These are phyloP conservation scores for Penicillium sp. DNA, from an alignment of 2,329 filamentous ascomycete genomes.

Conservation along the genomic window DNA sequence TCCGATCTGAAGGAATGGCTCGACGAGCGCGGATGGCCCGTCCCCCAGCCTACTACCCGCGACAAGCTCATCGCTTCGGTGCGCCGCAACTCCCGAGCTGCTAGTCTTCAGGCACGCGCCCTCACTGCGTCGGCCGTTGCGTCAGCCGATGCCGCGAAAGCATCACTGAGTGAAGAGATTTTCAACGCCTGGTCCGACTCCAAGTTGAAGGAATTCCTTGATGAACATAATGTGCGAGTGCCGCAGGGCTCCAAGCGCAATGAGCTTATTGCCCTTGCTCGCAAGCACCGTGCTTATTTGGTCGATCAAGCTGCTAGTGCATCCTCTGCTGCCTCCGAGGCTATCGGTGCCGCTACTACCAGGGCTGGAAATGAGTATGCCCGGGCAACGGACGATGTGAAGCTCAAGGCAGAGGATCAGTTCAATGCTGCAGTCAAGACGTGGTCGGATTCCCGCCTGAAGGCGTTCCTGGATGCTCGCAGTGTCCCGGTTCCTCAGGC, in stretches of 20 bases:
- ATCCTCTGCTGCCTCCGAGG: constrained; percentile 47
- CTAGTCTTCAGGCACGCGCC: constrained; percentile 67
- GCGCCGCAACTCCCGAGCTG: constrained; percentile 84
- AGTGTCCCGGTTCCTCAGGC: constrained; percentile 73
- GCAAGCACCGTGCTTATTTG: constrained; percentile 76
- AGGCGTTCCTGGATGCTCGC: constrained; percentile 75
- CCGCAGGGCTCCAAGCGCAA: constrained; percentile 90
- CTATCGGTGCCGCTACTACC: constrained; percentile 70
- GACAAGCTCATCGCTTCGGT: constrained; percentile 87
- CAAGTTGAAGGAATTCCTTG: constrained; percentile 87
- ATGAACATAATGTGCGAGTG: constrained; percentile 85
- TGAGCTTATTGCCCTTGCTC: constrained; percentile 84
- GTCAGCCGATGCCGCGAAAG: constrained; percentile 68
- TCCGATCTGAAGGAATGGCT: constrained; percentile 94
- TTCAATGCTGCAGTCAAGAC: constrained; percentile 63
- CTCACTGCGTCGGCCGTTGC: constrained; percentile 62
- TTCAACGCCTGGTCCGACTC: constrained; percentile 89
- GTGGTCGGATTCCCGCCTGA: constrained; percentile 77
- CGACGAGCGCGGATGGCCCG: constrained; percentile 81
- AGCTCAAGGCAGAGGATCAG: constrained; percentile 62
- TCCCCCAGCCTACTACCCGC: constrained; percentile 78
- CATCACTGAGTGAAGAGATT: constrained; percentile 76
- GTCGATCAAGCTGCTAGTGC: constrained; percentile 53
- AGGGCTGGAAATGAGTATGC: constrained; percentile 75
- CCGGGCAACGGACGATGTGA: constrained; percentile 70